Percentiles rank a stretch among this genome's conserved stretches.
These are phyloP conservation scores for Candida berthetii DNA, from an alignment of 805 yeast species.

Conservation along the genomic window DNA sequence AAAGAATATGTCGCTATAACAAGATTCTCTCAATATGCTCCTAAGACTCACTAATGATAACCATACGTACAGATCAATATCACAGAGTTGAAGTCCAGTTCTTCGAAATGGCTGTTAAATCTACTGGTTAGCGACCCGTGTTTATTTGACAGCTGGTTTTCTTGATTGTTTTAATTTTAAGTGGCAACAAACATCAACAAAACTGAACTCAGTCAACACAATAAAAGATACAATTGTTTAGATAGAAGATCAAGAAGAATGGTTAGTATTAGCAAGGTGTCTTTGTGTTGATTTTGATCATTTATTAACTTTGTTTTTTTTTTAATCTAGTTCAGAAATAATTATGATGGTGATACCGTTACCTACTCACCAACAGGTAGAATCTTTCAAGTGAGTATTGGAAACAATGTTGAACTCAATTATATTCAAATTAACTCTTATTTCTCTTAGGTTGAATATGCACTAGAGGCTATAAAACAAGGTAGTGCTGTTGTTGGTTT, in stretches of 20 bases:
- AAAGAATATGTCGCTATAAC: too few species aligned
- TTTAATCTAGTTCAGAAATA: constrained; percentile 83
- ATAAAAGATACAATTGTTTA: background rate
- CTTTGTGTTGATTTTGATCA: background rate
- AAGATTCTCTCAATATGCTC: too few species aligned
- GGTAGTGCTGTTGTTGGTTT: constrained; percentile 97
- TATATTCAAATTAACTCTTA: background rate
- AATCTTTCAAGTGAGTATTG: constrained; percentile 56
- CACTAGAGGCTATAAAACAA: constrained; percentile 93
- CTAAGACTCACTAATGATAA: too few species aligned
- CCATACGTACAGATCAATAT: too few species aligned
- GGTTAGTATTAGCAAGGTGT: too few species aligned
- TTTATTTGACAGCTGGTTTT: too few species aligned
- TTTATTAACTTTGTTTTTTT: constrained; percentile 13
- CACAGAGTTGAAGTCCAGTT: too few species aligned
- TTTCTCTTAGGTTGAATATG: constrained; percentile 54
- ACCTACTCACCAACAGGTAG: constrained; percentile 96
- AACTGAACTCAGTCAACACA: too few species aligned
- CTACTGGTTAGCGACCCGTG: too few species aligned
- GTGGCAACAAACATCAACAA: too few species aligned
- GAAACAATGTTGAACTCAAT: background rate
- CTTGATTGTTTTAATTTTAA: too few species aligned
- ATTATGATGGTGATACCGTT: constrained; percentile 97
- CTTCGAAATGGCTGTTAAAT: too few species aligned
- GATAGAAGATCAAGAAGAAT: background rate